These are phyloP conservation scores for Phaseolus lunatus DNA, from an alignment of 306 rosid species.

Conservation along the genomic window DNA sequence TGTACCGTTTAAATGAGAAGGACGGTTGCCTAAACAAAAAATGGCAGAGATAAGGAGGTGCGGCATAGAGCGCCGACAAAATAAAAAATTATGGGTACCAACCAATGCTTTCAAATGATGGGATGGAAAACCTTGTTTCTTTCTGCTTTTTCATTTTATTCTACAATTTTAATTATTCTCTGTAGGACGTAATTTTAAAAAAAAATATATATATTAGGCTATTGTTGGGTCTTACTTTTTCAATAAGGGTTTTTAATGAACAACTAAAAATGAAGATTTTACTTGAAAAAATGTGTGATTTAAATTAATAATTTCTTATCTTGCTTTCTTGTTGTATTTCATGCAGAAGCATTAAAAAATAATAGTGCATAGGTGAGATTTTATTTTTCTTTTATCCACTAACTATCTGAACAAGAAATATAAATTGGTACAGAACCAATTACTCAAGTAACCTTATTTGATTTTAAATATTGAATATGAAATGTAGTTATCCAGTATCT, in stretches of 20 bases:
- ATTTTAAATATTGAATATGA: background rate
- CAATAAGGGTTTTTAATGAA: too few species aligned
- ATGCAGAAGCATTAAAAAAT: background rate
- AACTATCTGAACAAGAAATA: background rate
- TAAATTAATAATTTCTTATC: background rate
- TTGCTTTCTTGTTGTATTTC: background rate
- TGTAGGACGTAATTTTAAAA: too few species aligned
- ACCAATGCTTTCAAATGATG: background rate
- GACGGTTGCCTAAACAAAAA: conserved; percentile 56
- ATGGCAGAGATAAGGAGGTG: conserved; percentile 44
- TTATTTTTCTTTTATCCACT: conserved; percentile 25
- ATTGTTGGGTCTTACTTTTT: background rate
- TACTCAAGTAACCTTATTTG: background rate
- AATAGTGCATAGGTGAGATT: background rate
- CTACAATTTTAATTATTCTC: too few species aligned
- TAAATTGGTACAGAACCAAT: background rate
- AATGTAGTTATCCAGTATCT: background rate
- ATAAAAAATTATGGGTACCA: conserved; percentile 23
- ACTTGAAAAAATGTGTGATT: too few species aligned
- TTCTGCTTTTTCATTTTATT: background rate
- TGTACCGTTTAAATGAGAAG: conserved; percentile 52
- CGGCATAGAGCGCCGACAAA: conserved; percentile 56
- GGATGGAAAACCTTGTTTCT: conserved; percentile 43
- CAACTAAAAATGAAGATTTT: too few species aligned
- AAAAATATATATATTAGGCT: too few species aligned